Base-by-base conservation (phyloP, 225 moss, liverwort and hornwort genomes). In the Rhytidiadelphus loreus region DNA sequence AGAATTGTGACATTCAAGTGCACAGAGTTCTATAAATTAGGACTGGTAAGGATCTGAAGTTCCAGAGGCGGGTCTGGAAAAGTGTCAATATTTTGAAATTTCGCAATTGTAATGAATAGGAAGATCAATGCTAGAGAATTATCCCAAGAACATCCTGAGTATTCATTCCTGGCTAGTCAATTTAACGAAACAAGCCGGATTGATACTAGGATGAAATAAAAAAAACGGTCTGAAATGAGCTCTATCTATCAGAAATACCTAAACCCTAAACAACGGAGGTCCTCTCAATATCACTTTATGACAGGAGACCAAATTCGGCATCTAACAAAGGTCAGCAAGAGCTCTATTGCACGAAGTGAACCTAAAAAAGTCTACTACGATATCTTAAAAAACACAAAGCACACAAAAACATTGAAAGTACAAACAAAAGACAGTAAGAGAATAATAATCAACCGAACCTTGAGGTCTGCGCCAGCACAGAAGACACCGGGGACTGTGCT, bases 401-500 rank as follows among this genome's bases (percentile, higher is more conserved):
- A 80, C 58, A 81, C 53, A 77, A 44, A 13, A 55, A 69, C 29
- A n/a, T 53, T 26, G 55, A 74, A 72, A 82, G 82, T 62, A 88
- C 58, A 89, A 78, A 86, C 48, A 80, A 43, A 69, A 69, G 69
- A 81, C 12, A 71, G 59, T 30, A 43, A 59, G 83, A 82, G 83
- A 64, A 53, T 50, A 30, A 77, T 65, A 57, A 87, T 41, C 71
- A 76, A 81, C 37, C 77, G 62, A 87, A 98, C 98, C 96, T 99
- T 99, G 73, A 99, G 96, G 90, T 99, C 98, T 78, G 98, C 97
- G 65, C 98, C 98, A 73, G 98, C 96, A 86, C 98, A 99, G 93
- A 99, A 99, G 61, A 96, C 96, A 82, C 96, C 96, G 52, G 97
- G 95, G 68, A 96, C 96, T 35, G 92, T 92, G 91, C 98, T 99